These are phyloP conservation scores for Eucalyptus curtisii DNA, from an alignment of 345 rosid genomes.

Conservation along the genomic window DNA sequence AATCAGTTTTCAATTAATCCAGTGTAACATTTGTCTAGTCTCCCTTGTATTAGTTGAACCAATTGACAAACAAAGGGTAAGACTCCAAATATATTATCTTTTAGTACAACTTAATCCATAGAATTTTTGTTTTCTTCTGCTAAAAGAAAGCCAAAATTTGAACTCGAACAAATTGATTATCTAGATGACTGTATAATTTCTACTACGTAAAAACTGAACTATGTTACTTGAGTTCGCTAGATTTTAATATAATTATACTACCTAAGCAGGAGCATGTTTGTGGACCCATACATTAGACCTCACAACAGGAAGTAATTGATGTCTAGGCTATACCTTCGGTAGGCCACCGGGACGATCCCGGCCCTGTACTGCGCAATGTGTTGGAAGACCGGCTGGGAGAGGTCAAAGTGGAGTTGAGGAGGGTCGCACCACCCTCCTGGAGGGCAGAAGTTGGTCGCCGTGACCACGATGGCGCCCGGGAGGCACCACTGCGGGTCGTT, in stretches of 20 bases:
- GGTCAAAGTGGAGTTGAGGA: slow-evolving; percentile 67
- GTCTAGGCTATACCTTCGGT: slow-evolving; percentile 35
- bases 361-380: slow-evolving; percentile 58
- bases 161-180: not conserved
- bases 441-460: slow-evolving; percentile 81
- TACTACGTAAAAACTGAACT: not conserved
- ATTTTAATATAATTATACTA: not conserved
- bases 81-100: not conserved
- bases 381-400: slow-evolving; percentile 68
- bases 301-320: not conserved
- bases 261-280: not conserved
- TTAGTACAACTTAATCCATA: not conserved
- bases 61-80: not conserved
- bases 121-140: not conserved
- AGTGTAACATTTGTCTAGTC: not conserved
- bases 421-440: slow-evolving; percentile 89
- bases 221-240: not conserved
- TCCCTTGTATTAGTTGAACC: not conserved
- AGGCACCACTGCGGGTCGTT: slow-evolving; percentile 76
- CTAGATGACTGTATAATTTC: not conserved
- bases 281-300: not conserved
- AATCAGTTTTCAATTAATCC: not conserved
- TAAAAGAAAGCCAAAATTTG: not conserved
- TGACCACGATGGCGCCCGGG: slow-evolving; percentile 51
- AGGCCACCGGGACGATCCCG: slow-evolving; percentile 61